Conservation (phyloP, 768 basidiomycete species). For the Kwoniella newhampshirensis region DNA sequence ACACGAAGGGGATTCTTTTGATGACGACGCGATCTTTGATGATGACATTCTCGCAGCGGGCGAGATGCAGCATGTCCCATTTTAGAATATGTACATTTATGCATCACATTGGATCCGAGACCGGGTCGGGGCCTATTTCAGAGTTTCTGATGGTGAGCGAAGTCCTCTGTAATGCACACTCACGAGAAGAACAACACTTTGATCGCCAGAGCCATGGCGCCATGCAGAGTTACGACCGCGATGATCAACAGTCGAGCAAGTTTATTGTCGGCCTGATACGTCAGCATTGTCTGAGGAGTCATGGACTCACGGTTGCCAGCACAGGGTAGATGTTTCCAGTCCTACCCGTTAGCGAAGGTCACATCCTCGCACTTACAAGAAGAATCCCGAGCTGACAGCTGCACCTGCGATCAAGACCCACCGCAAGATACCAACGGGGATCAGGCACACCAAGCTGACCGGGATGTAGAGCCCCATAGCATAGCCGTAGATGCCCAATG, state of each 20-base stretch:
- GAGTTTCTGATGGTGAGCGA: conserved; percentile 27
- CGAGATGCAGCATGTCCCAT: conserved; percentile 66
- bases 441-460: conserved; percentile 65
- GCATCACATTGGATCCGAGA: conserved; percentile 27
- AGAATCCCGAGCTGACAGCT: conserved; percentile 79
- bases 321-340: conserved; percentile 74
- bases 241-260: conserved; percentile 77
- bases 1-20: conserved; percentile 43
- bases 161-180: conserved; percentile 15
- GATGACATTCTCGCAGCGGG: conserved; percentile 76
- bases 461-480: conserved; percentile 52
- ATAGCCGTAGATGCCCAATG: conserved; percentile 57
- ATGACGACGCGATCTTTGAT: conserved; percentile 70
- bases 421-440: conserved; percentile 76
- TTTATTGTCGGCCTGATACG: conserved; percentile 75
- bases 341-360: conserved; percentile 15
- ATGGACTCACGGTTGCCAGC: conserved; percentile 68
- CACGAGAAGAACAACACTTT: conserved; percentile 70
- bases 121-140: conserved; percentile 35
- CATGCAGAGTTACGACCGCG: conserved; percentile 71
- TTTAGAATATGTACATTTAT: conserved; percentile 21
- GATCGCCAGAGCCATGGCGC: conserved; percentile 76
- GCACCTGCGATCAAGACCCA: conserved; percentile 75
- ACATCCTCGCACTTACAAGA: conserved; percentile 60
- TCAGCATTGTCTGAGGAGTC: neutral